Conservation (phyloP, 139 green algal genomes). For the Chlorella sorokiniana region DNA sequence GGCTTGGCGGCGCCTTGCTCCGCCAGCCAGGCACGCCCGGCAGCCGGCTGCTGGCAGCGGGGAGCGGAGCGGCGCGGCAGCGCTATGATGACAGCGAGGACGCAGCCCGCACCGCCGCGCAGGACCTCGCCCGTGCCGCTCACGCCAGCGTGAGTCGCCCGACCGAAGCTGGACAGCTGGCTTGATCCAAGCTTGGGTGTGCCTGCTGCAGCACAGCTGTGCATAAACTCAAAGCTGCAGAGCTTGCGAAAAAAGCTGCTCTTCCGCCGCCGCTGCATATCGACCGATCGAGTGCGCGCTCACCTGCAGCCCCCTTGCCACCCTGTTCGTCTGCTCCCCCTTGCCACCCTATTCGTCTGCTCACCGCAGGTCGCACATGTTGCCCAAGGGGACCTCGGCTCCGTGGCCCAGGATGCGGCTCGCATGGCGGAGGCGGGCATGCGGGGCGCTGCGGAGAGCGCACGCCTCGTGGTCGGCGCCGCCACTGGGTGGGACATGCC, state of each 20-base stretch:
- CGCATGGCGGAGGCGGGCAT: conserved; percentile 2
- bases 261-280: too few species aligned
- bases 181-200: too few species aligned
- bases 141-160: not conserved
- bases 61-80: not conserved
- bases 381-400: not conserved
- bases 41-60: not conserved
- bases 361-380: not conserved
- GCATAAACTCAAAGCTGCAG: not conserved
- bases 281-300: too few species aligned
- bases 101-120: too few species aligned
- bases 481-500: not conserved
- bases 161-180: too few species aligned
- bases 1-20: too few species aligned
- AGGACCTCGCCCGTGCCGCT: not conserved
- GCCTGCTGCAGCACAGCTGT: not conserved
- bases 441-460: not conserved
- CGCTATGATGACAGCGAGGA: not conserved
- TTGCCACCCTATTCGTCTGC: not conserved
- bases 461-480: not conserved
- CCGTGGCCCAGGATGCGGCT: not conserved
- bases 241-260: not conserved
- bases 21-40: too few species aligned
- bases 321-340: not conserved
- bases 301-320: too few species aligned